A percentile compares a stretch with the other conserved stretches of the same genome.
Evolutionary conservation across 1,284 basidiomycete genomes (phyloP).

Genomic region (Sparassis latifolia): DNA sequence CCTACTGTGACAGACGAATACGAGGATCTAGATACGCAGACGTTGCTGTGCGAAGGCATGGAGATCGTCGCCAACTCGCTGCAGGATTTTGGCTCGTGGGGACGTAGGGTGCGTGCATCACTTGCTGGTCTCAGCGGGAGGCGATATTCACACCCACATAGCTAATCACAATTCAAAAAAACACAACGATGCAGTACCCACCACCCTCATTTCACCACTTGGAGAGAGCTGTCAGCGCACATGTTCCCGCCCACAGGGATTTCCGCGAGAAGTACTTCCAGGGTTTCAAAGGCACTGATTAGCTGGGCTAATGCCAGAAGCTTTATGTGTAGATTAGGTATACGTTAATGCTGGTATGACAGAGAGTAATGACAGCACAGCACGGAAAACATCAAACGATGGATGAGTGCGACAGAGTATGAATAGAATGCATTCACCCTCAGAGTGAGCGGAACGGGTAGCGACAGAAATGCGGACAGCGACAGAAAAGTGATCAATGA

Average conservation of each 20-base stretch:
- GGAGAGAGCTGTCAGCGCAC: constrained; percentile 19
- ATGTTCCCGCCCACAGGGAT: constrained; percentile 69
- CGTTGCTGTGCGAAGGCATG: constrained; percentile 81
- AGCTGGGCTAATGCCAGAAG: not conserved
- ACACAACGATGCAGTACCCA: constrained; percentile 38
- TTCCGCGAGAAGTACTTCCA: constrained; percentile 80
- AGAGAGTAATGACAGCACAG: no score
- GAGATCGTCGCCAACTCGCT: constrained; percentile 82
- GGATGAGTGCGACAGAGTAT: no score
- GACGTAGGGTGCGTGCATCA: constrained; percentile 64
- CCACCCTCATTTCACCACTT: constrained; percentile 44
- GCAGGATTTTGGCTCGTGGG: constrained; percentile 96
- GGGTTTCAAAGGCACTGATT: constrained; percentile 50
- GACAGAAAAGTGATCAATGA: not conserved
- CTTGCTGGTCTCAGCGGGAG: no score
- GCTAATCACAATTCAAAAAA: constrained; percentile 88
- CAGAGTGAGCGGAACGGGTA: no score
- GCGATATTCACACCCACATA: constrained; percentile 22
- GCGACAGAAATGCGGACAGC: no score
- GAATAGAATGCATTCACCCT: no score
- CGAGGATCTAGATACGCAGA: constrained; percentile 74
- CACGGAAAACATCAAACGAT: no score
- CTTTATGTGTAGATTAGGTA: no score
- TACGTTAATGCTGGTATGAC: no score
- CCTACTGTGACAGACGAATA: constrained; percentile 92